These are phyloP conservation scores for Basipetospora chlamydospora DNA, from an alignment of 2,329 filamentous ascomycete species.

Conservation along the genomic window DNA sequence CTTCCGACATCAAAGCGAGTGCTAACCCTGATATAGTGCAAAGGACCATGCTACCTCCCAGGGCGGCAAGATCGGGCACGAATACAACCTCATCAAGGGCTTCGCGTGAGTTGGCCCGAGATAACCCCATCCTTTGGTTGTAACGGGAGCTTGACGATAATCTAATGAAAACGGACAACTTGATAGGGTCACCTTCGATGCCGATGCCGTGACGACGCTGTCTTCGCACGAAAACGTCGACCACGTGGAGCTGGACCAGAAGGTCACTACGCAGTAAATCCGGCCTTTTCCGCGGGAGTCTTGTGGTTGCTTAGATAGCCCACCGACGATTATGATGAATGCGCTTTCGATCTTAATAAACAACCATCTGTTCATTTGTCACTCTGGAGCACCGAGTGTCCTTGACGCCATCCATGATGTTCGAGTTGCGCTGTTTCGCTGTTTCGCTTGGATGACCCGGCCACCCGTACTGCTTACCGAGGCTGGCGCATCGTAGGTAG, in stretches of 20 bases:
- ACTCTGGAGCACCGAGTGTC: no score
- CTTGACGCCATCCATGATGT: no score
- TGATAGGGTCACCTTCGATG: conserved; percentile 55
- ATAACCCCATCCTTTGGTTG: not conserved
- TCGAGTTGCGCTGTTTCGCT: no score
- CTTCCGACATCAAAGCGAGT: conserved; percentile 5
- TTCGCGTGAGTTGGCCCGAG: conserved; percentile 57
- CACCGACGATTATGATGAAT: no score
- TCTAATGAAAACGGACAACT: conserved; percentile 6
- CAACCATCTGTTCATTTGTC: no score
- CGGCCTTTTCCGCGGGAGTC: no score
- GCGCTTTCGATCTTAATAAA: no score
- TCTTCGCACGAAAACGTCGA: conserved; percentile 57
- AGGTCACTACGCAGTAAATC: conserved; percentile 58
- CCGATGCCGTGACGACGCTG: conserved; percentile 52
- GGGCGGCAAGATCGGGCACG: conserved; percentile 72
- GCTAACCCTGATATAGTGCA: conserved; percentile 39
- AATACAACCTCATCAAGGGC: conserved; percentile 79
- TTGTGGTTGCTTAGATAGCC: no score
- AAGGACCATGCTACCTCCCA: conserved; percentile 62
- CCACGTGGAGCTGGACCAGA: conserved; percentile 56
- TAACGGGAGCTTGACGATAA: no score
- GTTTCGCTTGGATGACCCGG: no score
- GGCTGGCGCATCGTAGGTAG: no score
- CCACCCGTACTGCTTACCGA: no score